Evolutionary conservation across 306 rosid genomes (phyloP).

Genomic region (Hippophae gyantsensis): DNA sequence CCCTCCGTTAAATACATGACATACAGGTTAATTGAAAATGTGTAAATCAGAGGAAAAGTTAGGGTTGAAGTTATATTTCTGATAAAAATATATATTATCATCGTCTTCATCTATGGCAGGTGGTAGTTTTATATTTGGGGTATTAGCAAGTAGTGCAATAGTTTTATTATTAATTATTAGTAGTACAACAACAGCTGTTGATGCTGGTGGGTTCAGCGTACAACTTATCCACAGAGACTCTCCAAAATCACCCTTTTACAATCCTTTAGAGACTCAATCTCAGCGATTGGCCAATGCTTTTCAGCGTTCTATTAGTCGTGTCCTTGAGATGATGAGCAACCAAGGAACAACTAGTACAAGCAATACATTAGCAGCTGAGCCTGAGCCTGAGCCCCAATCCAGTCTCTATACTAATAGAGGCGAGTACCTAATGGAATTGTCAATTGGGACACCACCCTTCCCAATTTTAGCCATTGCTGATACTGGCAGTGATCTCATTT

Average conservation of each 20-base stretch:
- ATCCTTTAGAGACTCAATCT: slow-evolving; percentile 16
- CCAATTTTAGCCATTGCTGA: slow-evolving; percentile 30
- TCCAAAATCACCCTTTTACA: slow-evolving; percentile 32
- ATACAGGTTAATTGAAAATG: too few relatives aligned
- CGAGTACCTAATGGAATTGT: slow-evolving; percentile 33
- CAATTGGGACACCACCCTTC: slow-evolving; percentile 48
- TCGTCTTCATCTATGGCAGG: too few relatives aligned
- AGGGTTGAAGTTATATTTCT: too few relatives aligned
- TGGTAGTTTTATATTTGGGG: neutral
- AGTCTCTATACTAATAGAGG: neutral
- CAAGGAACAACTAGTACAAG: neutral
- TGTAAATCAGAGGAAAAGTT: too few relatives aligned
- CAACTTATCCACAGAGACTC: slow-evolving; percentile 52
- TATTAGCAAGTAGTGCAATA: neutral
- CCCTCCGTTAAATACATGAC: too few relatives aligned
- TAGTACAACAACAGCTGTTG: neutral
- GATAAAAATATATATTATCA: too few relatives aligned
- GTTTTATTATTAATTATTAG: neutral
- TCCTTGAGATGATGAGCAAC: neutral
- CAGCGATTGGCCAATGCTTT: slow-evolving; percentile 22
- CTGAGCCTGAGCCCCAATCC: neutral
- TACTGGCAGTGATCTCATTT: slow-evolving; percentile 47
- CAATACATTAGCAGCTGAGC: neutral
- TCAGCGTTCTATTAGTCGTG: slow-evolving; percentile 23
- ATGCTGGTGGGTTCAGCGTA: slow-evolving; percentile 20